Base-by-base conservation (phyloP, 176 grass and related monocot genomes). In the Rhynchospora pubera region DNA sequence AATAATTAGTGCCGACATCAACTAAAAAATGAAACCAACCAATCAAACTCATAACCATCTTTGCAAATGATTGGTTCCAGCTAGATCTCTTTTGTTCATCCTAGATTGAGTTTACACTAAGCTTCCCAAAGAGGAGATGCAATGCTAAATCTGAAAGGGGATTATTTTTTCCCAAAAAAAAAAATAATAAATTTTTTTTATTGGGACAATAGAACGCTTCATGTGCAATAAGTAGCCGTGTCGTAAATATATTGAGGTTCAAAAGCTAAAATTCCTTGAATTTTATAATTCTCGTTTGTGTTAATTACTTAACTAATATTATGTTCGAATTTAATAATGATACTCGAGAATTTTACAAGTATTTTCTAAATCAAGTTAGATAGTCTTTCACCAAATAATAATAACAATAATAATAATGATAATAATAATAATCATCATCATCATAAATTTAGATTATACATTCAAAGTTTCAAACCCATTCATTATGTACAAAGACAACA, bases 81-180 rank as follows among this genome's bases (percentile, higher is more conserved):
- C 42, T 65, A 81, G n/a, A 65, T 64, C 21, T 81, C n/a, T 65
- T 65, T 65, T 64, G 79, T 65, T 81, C 59, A 45, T 51, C 57
- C 79, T 81, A 81, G 58, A 47, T 81, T 65, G 79, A 81, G 79
- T 46, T 81, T 65, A 7, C 18, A 60, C 60, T 57, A 43, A 79
- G 5, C 34, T 60, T 60, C 23, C 26, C 26, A 59, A n/a, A 79
- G 24, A n/a, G 30, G 39, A 56, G 13, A 39, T 2, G 39, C 44
- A 58, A 22, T 42, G 14, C 45, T 16, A 62, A 80, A 80, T 7
- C 39, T 57, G 55, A 62, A 62, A 62, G 22, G 9, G 43, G 16
- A 79, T 2, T 44, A 12, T 58, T 57, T 2, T 18, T 16, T 28
- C 26, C 26, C 13, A 9, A 46, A 9, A 47, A 21, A 9, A 73